These are phyloP conservation scores for Arabidopsis lyrata DNA, from an alignment of 441 rosid species.

Conservation along the genomic window DNA sequence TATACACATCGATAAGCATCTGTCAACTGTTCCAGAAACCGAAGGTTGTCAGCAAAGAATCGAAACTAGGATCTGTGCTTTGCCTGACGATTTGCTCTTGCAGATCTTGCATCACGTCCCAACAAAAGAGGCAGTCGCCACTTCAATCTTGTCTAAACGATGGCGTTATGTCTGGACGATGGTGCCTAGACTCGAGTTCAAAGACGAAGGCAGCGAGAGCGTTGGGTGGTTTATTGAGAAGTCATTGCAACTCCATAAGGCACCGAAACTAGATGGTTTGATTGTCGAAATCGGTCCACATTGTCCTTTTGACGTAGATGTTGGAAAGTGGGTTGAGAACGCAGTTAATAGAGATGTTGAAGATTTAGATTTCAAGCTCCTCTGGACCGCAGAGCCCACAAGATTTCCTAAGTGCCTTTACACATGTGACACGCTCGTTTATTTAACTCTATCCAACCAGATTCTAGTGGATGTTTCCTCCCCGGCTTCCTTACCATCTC, in stretches of 20 bases:
- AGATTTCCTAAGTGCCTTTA: slow-evolving; percentile 15
- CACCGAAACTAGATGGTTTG: not conserved
- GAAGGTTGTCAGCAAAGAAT: not conserved
- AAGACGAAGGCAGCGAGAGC: slow-evolving; percentile 1
- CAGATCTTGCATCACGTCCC: not conserved
- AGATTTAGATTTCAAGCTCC: not conserved
- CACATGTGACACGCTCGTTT: slow-evolving; percentile 24
- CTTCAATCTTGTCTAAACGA: slow-evolving; percentile 24
- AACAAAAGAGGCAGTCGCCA: slow-evolving; percentile 10
- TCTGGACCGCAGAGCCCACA: not conserved
- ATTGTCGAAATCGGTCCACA: not conserved
- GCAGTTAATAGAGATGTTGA: not conserved
- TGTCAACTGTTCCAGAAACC: not conserved
- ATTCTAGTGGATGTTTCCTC: slow-evolving; percentile 20
- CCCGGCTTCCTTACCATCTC: slow-evolving; percentile 1
- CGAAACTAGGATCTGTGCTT: slow-evolving; percentile 7
- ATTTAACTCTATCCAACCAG: not conserved
- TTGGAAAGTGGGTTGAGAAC: not conserved
- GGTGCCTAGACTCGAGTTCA: not conserved
- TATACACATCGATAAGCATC: not conserved
- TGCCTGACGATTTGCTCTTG: slow-evolving; percentile 19
- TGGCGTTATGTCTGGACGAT: slow-evolving; percentile 20
- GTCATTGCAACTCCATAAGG: slow-evolving; percentile 17
- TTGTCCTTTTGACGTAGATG: slow-evolving; percentile 1
- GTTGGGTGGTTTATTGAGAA: not conserved